A percentile compares a stretch with the other conserved stretches of the same genome.
Evolutionary conservation across 2,329 filamentous ascomycete species (phyloP).

Genomic region (Paraconiothyrium sp.): DNA sequence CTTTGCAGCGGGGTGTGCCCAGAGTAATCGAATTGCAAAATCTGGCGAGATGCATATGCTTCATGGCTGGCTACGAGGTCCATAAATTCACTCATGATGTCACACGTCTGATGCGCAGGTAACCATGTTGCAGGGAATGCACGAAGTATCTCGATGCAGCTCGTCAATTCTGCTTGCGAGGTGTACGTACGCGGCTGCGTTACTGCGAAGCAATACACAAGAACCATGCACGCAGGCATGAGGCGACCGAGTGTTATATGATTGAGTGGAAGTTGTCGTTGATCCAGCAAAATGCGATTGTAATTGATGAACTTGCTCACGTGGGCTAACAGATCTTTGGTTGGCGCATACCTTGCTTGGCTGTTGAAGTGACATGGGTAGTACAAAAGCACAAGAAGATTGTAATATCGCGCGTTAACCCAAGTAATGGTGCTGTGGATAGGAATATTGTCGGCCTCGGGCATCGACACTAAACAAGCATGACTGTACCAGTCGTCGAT

Average conservation of each 20-base stretch:
- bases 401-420: constrained; percentile 12
- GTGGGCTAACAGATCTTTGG: background rate
- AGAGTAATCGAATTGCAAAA: constrained; percentile 6
- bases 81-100: constrained; percentile 10
- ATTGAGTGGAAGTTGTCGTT: constrained; percentile 12
- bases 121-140: constrained; percentile 9
- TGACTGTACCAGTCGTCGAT: constrained; percentile 12
- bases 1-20: background rate
- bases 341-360: constrained; percentile 5
- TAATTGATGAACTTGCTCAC: constrained; percentile 5
- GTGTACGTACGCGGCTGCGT: constrained; percentile 1
- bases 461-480: constrained; percentile 7
- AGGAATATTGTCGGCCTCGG: constrained; percentile 7
- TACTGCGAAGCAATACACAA: constrained; percentile 6
- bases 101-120: background rate
- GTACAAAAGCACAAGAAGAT: constrained; percentile 7
- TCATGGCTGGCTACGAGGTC: constrained; percentile 8
- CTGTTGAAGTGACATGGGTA: constrained; percentile 16
- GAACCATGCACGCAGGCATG: constrained; percentile 1
- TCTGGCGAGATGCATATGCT: background rate
- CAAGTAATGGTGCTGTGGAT: constrained; percentile 13
- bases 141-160: constrained; percentile 5
- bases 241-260: constrained; percentile 7
- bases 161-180: background rate
- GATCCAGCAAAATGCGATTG: constrained; percentile 8